Conservation (phyloP, 2,329 filamentous ascomycete genomes). For the Fusarium keratoplasticum region DNA sequence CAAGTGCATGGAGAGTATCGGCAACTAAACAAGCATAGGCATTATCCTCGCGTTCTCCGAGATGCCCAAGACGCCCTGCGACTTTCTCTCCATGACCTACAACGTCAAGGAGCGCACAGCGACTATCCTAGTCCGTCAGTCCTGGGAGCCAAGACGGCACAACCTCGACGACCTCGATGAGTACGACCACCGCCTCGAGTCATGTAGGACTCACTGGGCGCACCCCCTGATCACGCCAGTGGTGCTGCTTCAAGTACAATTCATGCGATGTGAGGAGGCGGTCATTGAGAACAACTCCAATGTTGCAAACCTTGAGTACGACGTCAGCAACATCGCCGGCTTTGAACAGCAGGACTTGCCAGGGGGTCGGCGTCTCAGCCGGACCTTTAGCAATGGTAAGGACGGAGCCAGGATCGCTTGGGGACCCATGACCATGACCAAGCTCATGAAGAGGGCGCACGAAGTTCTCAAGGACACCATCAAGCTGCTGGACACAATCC, state of each 20-base stretch:
- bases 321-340: slow-evolving; percentile 57
- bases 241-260: slow-evolving; percentile 59
- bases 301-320: slow-evolving; percentile 55
- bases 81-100: slow-evolving; percentile 61
- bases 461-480: slow-evolving; percentile 59
- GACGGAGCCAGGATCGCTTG: slow-evolving; percentile 43
- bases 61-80: slow-evolving; percentile 58
- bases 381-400: slow-evolving; percentile 39
- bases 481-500: slow-evolving; percentile 58
- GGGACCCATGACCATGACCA: slow-evolving; percentile 58
- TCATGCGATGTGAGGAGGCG: slow-evolving; percentile 58
- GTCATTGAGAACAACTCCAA: slow-evolving; percentile 57
- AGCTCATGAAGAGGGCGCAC: slow-evolving; percentile 61
- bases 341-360: slow-evolving; percentile 48
- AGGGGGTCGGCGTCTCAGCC: slow-evolving; percentile 38
- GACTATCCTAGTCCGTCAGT: slow-evolving; percentile 57
- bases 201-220: slow-evolving; percentile 58
- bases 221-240: slow-evolving; percentile 59
- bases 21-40: slow-evolving; percentile 42
- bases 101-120: slow-evolving; percentile 52
- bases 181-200: slow-evolving; percentile 59
- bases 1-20: too few relatives aligned
- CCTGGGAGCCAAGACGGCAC: slow-evolving; percentile 56
- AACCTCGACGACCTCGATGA: slow-evolving; percentile 58
- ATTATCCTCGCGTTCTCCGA: slow-evolving; percentile 59